Base-by-base conservation (phyloP, 495 filamentous ascomycete species). In the Daldinia concentrica region DNA sequence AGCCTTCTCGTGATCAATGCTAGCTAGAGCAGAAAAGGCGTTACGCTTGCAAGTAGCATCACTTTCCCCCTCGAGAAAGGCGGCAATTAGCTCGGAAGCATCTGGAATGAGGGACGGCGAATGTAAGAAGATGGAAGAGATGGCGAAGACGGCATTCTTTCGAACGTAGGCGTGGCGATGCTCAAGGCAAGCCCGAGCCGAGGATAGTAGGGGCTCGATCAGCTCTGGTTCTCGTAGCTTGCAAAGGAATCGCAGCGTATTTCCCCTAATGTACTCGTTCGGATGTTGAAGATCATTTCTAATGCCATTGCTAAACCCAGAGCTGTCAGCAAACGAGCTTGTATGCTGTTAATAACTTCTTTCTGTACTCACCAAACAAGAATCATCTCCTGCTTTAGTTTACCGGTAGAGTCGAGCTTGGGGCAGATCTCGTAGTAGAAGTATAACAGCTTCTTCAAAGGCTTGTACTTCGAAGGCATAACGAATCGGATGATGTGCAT, bases 401-500 rank as follows among this genome's bases (percentile, higher is more conserved):
- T 98, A 75, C 96, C 96, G 69, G 82, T 89, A 26, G 90, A 84
- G 80, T 98, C 96, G 45, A 90, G 90, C 80, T 99, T 99, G 27
- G 96, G 96, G 79, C 95, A 98, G 75, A 98, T 95, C 82, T 99
- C 96, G 81, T 98, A 97, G 84, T 98, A 99, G 81, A 98, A 95
- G 82, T 99, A 99, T 15, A 99, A 87, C 45, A 99, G 83, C 83
- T 98, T 98, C 87, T 99, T 99, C 74, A 99, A 84, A n/a, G 89
- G 83, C 81, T 98, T 98, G 82, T 90, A 93, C 84, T 92, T 97
- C 63, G 93, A 95, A 1, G 96, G 96, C 96, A 98, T 98, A 71
- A 99, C 93, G 80, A 98, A 98, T 80, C 95, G 92, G 83, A 99
- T 98, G 77, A 99, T 98, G 82, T 98, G 96, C 96, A 99, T 99